Base-by-base conservation (phyloP, 441 rosid genomes). In the Eugenia klotzschiana region DNA sequence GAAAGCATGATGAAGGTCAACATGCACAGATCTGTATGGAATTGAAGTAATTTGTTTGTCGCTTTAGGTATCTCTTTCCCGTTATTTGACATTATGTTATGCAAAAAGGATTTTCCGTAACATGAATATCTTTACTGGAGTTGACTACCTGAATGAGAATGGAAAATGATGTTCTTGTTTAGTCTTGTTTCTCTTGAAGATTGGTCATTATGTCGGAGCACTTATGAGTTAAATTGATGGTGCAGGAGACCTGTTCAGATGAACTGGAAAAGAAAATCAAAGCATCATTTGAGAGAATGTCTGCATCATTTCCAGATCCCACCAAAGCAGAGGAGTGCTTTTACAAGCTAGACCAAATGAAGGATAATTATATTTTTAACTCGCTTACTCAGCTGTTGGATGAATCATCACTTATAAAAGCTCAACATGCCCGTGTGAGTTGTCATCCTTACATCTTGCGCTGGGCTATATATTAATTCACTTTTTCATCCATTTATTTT, bases 261-360 rank as follows among this genome's bases (percentile, higher is more conserved):
- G 96, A 94, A 86, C 87, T 83, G 84, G 89, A 86, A 87, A 86
- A 87, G 87, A 90, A 85, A 84, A 86, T 87, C 18, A 91, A 88
- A 84, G 86, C 84, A 85, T 89, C 84, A 83, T 90, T 93, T 69
- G 79, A 82, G 86, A 94, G 91, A 89, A 91, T 97, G 94, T 93
- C 99, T 84, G 89, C 93, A 57, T 92, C 87, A 83, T 97, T 95
- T 89, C 91, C 91, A 81, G 97, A 95, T 88, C 93, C 96, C 84
- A 87, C 88, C 58, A 91, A 92, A 89, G 96, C 99, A 81, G 95
- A 91, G 88, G 95, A 89, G 64, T 89, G 89, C 88, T 94, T 95
- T 88, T 85, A 91, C 86, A 92, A 90, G 83, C 84, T 97, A 90
- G 91, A 90, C 83, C 91, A 89, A 87, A 86, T 91, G 92, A 93